A percentile compares a stretch with the other conserved stretches of the same genome.
phyloP scores from a whole-genome alignment of 2,329 filamentous ascomycete genomes.

The Pseudopyrenochaeta lycopersici region DNA sequence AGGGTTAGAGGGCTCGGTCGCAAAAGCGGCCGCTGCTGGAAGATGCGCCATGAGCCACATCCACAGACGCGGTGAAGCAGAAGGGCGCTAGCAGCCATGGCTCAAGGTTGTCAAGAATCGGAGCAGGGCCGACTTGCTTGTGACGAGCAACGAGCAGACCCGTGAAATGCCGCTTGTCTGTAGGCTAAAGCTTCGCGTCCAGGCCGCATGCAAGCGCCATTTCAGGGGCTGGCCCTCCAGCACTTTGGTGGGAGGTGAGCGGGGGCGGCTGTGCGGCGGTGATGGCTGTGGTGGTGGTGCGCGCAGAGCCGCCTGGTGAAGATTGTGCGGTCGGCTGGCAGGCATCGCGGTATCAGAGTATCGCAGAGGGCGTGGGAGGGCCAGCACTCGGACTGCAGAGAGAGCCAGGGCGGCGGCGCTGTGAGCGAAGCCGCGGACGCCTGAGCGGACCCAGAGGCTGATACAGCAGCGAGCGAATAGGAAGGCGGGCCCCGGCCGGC shows the following conservation, averaged over 20 bases:
- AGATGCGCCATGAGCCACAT: constrained; percentile 23
- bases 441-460: constrained; percentile 20
- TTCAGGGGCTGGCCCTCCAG: constrained; percentile 11
- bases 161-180: constrained; percentile 23
- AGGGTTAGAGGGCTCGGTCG: constrained; percentile 31
- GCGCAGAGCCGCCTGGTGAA: constrained; percentile 13
- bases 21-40: constrained; percentile 26
- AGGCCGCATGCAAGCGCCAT: constrained; percentile 10
- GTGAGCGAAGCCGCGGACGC: constrained; percentile 15
- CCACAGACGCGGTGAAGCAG: constrained; percentile 17
- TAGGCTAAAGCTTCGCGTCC: constrained; percentile 28
- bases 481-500: constrained; percentile 16
- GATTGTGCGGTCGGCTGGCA: constrained; percentile 1
- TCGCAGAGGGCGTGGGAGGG: constrained; percentile 4
- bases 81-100: constrained; percentile 20
- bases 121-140: constrained; percentile 32
- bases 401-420: constrained; percentile 22
- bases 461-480: constrained; percentile 23
- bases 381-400: constrained; percentile 18
- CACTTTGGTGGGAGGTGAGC: not conserved
- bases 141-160: constrained; percentile 13
- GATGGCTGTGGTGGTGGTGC: constrained; percentile 7
- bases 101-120: constrained; percentile 17
- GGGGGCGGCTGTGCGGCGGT: not conserved
- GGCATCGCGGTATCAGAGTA: constrained; percentile 1